Base-by-base conservation (phyloP, 2,329 filamentous ascomycete species). In the Cordyceps cicadae region DNA sequence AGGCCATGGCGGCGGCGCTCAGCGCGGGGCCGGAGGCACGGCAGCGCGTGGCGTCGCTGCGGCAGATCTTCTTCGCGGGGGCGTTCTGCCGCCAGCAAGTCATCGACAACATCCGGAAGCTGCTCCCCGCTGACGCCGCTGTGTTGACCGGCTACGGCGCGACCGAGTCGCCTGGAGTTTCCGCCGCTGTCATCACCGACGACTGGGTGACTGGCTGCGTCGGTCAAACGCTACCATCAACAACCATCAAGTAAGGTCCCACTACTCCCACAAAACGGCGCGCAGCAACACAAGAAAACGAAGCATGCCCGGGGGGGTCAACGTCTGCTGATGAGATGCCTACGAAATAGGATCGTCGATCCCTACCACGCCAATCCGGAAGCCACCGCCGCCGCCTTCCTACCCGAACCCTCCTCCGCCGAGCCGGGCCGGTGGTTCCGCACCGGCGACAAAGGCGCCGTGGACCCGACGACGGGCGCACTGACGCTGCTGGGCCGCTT, bases 341-440 rank as follows among this genome's bases (percentile, higher is more conserved):
- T 2, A 37, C 17, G 7, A 29, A 29, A 49, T 5, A 59, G 56
- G n/a, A 52, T 59, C 37, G 56, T 59, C 6, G 56, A 59, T 21
- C 49, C 49, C 17, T 59, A 59, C 26, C n/a, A 52, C 48, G 26
- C 52, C 56, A 45, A 45, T 26, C 37, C 45, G 5, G 48, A 4
- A 11, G 56, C 56, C 3, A 59, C 48, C 3, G 32, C n/a, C 8
- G 32, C 2, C 6, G 48, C 56, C 21, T 59, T 59, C n/a, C 39
- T 59, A 32, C 56, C 56, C 9, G 26, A 37, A 24, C 24, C 24
- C 24, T 24, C 24, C 8, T 32, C 9, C 4, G 8, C 9, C 4
- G 46, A 49, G 55, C 45, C 45, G 4, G 55, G 46, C 32, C 29
- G 29, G 29, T 59, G 56, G 56, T 52, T 52, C 34, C 56, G 56